phyloP scores from a whole-genome alignment of 2,329 filamentous ascomycete species.

The Ilyonectria sp. region DNA sequence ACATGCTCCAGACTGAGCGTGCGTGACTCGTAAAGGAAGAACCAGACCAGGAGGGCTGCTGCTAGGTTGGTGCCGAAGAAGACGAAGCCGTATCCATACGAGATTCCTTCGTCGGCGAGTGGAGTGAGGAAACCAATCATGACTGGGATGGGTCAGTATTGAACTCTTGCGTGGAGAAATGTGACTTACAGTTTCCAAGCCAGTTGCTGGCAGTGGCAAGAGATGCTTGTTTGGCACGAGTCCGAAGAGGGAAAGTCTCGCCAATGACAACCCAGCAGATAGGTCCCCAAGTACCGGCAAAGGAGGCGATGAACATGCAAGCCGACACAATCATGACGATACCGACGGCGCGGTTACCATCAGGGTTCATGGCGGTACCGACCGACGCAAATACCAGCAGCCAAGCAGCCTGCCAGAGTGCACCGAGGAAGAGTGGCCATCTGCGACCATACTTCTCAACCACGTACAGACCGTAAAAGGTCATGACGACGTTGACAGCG shows the following conservation, averaged over 20 bases:
- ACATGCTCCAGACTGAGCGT: slow-evolving; percentile 79
- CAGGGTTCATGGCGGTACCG: slow-evolving; percentile 62
- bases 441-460: slow-evolving; percentile 80
- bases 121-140: slow-evolving; percentile 79
- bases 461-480: slow-evolving; percentile 77
- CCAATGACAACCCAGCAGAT: slow-evolving; percentile 79
- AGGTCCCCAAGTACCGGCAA: slow-evolving; percentile 79
- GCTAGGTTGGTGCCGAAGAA: slow-evolving; percentile 75
- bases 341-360: slow-evolving; percentile 64
- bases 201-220: slow-evolving; percentile 70
- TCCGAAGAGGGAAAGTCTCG: slow-evolving; percentile 75
- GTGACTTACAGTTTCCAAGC: slow-evolving; percentile 69
- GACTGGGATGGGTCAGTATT: slow-evolving; percentile 55
- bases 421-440: slow-evolving; percentile 76
- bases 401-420: slow-evolving; percentile 77
- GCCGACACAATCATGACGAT: slow-evolving; percentile 81
- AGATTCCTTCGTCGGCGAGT: slow-evolving; percentile 73
- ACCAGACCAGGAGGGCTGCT: slow-evolving; percentile 74
- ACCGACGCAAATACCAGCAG: slow-evolving; percentile 76
- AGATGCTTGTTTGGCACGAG: slow-evolving; percentile 68
- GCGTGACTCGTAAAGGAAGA: slow-evolving; percentile 78
- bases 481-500: slow-evolving; percentile 78
- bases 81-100: slow-evolving; percentile 76
- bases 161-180: rapidly evolving
- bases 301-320: slow-evolving; percentile 82